Conservation (phyloP, 345 rosid genomes). For the Cardamine chenopodiifolia region DNA sequence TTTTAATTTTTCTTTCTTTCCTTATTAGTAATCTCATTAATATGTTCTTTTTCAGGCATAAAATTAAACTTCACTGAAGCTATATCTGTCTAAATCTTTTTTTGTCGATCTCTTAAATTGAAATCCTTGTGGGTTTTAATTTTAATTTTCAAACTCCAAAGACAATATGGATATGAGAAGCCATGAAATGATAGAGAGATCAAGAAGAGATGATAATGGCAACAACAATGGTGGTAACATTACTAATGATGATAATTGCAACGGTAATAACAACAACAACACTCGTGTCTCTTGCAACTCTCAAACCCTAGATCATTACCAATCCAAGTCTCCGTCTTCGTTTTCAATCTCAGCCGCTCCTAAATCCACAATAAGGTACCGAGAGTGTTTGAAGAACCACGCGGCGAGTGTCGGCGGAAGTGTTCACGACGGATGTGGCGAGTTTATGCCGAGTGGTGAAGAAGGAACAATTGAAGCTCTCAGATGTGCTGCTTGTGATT, state of each 20-base stretch:
- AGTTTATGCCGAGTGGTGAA: conserved; percentile 96
- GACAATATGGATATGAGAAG: conserved; percentile 41
- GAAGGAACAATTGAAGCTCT: conserved; percentile 83
- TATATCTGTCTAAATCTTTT: background rate
- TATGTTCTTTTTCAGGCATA: conserved; percentile 42
- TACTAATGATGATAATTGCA: conserved; percentile 36
- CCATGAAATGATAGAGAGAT: conserved; percentile 51
- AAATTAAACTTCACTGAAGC: conserved; percentile 1
- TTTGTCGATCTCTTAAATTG: conserved; percentile 29
- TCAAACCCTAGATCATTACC: conserved; percentile 77
- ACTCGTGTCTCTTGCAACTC: conserved; percentile 48
- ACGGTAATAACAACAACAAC: conserved; percentile 47
- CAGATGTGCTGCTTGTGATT: conserved; percentile 90
- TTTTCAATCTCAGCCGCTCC: conserved; percentile 22
- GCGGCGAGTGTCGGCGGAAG: conserved; percentile 88
- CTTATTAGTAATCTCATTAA: conserved; percentile 33
- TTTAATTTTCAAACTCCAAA: background rate
- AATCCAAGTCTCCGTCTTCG: conserved; percentile 42
- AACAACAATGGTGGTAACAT: conserved; percentile 45
- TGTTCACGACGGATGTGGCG: conserved; percentile 88
- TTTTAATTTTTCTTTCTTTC: conserved; percentile 23
- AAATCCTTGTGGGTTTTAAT: conserved; percentile 14
- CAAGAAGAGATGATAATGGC: conserved; percentile 52
- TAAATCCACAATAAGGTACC: conserved; percentile 48
- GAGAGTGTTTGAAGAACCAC: conserved; percentile 91